Conservation (phyloP, 2,329 filamentous ascomycete species). For the Fusarium pseudograminearum region DNA sequence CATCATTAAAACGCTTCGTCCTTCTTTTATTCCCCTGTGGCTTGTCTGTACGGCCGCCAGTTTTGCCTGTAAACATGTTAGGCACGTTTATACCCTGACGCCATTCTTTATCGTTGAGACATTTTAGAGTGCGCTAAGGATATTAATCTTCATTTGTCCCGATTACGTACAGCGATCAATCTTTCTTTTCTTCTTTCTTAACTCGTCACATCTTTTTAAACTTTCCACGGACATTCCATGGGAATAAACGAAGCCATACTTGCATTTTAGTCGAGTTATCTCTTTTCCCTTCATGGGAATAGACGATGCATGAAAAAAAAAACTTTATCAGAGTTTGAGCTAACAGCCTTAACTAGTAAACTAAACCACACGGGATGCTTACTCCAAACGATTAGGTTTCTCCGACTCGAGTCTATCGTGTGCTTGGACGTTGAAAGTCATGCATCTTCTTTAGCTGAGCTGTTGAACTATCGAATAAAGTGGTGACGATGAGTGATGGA, state of each 20-base stretch:
- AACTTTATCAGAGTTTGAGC: slow-evolving; percentile 20
- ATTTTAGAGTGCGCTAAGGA: not conserved
- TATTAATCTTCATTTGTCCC: not conserved
- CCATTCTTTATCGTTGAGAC: not conserved
- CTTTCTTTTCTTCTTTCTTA: not conserved
- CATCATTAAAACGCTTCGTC: not conserved
- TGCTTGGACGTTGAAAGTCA: slow-evolving; percentile 14
- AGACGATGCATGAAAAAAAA: not conserved
- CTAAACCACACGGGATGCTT: not conserved
- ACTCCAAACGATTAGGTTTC: not conserved
- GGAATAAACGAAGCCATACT: not conserved
- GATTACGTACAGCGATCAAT: not conserved
- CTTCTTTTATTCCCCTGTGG: slow-evolving; percentile 5
- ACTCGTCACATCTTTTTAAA: not conserved
- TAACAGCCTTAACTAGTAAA: slow-evolving; percentile 13
- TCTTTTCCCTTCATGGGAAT: slow-evolving; percentile 30
- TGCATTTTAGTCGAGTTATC: slow-evolving; percentile 22
- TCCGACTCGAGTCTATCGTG: not conserved
- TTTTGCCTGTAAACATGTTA: slow-evolving; percentile 4
- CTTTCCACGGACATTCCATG: not conserved
- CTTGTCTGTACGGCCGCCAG: slow-evolving; percentile 1
- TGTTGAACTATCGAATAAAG: not conserved
- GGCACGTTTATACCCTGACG: not conserved
- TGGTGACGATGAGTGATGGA: not conserved
- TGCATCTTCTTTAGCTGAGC: not conserved